Base-by-base conservation (phyloP, 2,329 filamentous ascomycete genomes). In the Colletotrichum sp. region DNA sequence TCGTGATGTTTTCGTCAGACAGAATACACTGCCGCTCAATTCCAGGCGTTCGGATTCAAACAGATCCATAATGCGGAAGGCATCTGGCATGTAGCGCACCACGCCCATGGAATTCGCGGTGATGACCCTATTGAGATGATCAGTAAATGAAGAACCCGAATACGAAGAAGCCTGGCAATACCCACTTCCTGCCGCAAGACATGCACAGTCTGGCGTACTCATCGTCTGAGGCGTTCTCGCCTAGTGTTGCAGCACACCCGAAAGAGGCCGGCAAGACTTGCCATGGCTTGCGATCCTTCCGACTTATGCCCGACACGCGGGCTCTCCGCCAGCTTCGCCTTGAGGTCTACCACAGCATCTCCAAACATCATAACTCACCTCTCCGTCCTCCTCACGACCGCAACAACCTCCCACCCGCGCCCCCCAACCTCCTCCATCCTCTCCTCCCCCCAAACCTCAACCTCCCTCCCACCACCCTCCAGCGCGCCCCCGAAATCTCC, bases 401-500 rank as follows among this genome's bases (percentile, higher is more conserved):
- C 73, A 57, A 75, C 70, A 11, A 64, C 67, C 27, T 75, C 73
- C 73, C 73, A 75, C 5, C 36, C 64, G 57, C 32, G 22, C 13
- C 73, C 73, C 9, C 73, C 70, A 30, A 60, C 44, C 13, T 52
- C 44, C 34, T 75, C 70, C 70, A 75, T 75, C 70, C 32, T 68
- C 64, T 60, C 57, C 59, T 65, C 70, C 0, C 59, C 48, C 70
- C 73, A 75, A 11, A 75, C 30, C 64, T 75, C 70, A 12, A 73
- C 12, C 7, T 9, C 7, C 12, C n/a, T 22, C 9, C 27, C 22
- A 5, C 3, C 25, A 4, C n/a, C 63, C 59, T 65, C 70, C 15
- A 75, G 22, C 5, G 44, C 63, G 3, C 27, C 22, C 19, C 57
- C 22, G 2, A 75, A 75, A 15, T 75, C 70, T 11, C 64, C 64